Conservation (phyloP, 2,329 filamentous ascomycete genomes). For the Trichoderma koningiopsis region DNA sequence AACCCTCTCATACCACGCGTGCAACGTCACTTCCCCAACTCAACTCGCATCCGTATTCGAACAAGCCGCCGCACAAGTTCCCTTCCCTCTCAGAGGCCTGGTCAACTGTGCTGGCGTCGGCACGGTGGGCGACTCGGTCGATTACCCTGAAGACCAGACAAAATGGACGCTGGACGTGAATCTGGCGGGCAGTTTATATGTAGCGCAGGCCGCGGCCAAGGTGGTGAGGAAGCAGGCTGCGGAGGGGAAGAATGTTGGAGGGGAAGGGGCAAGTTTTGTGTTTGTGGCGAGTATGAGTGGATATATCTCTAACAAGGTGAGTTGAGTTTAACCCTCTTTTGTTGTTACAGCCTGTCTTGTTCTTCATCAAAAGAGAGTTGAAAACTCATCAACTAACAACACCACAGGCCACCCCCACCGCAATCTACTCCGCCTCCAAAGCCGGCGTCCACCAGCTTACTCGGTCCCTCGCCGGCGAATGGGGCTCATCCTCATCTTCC, state of each 20-base stretch:
- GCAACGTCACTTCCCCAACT: conserved; percentile 12
- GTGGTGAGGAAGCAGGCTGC: conserved; percentile 45
- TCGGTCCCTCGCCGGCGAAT: conserved; percentile 55
- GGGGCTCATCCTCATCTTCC: conserved; percentile 40
- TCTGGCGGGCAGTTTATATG: conserved; percentile 51
- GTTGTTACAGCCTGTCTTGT: not conserved
- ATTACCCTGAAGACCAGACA: conserved; percentile 34
- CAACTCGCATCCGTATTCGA: not conserved
- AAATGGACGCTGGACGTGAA: conserved; percentile 44
- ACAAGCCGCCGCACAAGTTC: conserved; percentile 20
- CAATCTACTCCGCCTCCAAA: conserved; percentile 57
- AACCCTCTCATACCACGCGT: conserved; percentile 2
- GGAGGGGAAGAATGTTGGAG: conserved; percentile 13
- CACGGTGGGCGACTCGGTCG: conserved; percentile 32
- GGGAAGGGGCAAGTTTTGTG: conserved; percentile 47
- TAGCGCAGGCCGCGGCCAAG: conserved; percentile 49
- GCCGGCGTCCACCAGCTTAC: conserved; percentile 55
- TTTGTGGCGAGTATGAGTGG: conserved; percentile 56
- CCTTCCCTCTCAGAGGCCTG: conserved; percentile 37
- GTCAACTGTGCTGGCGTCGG: conserved; percentile 40
- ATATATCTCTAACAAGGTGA: conserved; percentile 42
- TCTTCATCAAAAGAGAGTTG: not conserved
- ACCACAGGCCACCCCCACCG: conserved; percentile 40
- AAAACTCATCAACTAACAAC: not conserved
- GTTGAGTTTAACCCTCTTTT: conserved; percentile 27